A percentile compares a stretch with the other conserved stretches of the same genome.
These are phyloP conservation scores for Rhododendron mucronatum DNA, from an alignment of 148 eudicot genomes.

Conservation along the genomic window DNA sequence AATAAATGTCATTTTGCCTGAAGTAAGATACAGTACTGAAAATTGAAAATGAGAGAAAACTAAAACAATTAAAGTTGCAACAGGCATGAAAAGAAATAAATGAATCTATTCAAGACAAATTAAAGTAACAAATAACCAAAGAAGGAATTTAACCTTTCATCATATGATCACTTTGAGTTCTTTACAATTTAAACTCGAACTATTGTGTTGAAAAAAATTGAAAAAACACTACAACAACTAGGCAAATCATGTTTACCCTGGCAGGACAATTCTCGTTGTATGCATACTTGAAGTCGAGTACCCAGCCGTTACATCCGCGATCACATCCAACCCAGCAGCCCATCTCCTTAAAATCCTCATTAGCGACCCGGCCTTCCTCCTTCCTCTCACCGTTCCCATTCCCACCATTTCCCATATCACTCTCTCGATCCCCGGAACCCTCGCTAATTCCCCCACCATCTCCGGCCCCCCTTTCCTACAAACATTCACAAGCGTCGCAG, in stretches of 20 bases:
- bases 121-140: not conserved
- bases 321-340: slow-evolving; percentile 69
- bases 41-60: not conserved
- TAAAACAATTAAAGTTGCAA: not conserved
- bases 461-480: slow-evolving; percentile 85
- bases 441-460: slow-evolving; percentile 68
- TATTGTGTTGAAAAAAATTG: not conserved
- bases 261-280: slow-evolving; percentile 32
- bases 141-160: not conserved
- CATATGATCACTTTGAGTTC: not conserved
- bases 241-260: slow-evolving; percentile 19
- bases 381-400: slow-evolving; percentile 59
- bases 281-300: slow-evolving; percentile 28
- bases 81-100: not conserved
- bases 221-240: not conserved
- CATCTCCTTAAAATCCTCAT: slow-evolving; percentile 80
- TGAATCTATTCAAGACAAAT: not conserved
- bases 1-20: not conserved
- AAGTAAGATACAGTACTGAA: not conserved
- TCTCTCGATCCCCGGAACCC: slow-evolving; percentile 52
- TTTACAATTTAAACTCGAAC: not conserved
- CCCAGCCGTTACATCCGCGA: slow-evolving; percentile 19
- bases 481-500: slow-evolving; percentile 66
- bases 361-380: slow-evolving; percentile 74
- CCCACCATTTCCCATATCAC: slow-evolving; percentile 86